Evolutionary conservation across 1,284 basidiomycete genomes (phyloP).

Genomic region (Psilocybe mexicana): DNA sequence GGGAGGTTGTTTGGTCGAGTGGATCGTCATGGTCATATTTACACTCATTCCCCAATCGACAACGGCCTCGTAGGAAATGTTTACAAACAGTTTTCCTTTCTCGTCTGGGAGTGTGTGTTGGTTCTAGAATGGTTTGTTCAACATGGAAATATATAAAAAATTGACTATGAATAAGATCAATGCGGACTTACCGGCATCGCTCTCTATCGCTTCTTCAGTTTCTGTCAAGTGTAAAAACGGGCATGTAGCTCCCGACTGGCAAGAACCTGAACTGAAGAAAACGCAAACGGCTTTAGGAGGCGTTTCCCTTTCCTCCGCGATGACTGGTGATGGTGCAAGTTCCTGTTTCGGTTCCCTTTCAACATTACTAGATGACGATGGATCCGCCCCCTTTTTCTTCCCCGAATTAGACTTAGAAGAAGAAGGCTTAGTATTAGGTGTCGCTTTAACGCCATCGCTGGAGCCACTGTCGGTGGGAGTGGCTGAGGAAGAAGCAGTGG

Average conservation of each 20-base stretch:
- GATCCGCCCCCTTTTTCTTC: background rate
- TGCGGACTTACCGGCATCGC: background rate
- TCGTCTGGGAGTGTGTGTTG: background rate
- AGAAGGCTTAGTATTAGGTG: background rate
- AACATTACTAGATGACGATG: background rate
- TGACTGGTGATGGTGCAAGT: background rate
- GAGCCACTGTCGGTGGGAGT: background rate
- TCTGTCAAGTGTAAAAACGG: conserved; percentile 21
- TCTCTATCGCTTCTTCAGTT: background rate
- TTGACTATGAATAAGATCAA: background rate
- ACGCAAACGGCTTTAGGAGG: conserved; percentile 15
- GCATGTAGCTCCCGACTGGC: conserved; percentile 23
- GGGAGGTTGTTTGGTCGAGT: background rate
- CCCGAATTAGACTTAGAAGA: background rate
- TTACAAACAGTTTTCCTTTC: conserved; percentile 3
- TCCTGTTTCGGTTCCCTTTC: background rate
- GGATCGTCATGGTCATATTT: conserved; percentile 1
- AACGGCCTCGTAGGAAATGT: conserved; percentile 6
- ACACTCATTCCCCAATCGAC: conserved; percentile 6
- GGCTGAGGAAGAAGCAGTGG: background rate
- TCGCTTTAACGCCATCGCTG: background rate
- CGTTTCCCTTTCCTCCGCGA: background rate
- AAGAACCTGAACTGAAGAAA: conserved; percentile 22
- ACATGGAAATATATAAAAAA: background rate
- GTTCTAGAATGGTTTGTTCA: background rate